Conservation (phyloP, 2,329 filamentous ascomycete genomes). For the Clonostachys byssicola region DNA sequence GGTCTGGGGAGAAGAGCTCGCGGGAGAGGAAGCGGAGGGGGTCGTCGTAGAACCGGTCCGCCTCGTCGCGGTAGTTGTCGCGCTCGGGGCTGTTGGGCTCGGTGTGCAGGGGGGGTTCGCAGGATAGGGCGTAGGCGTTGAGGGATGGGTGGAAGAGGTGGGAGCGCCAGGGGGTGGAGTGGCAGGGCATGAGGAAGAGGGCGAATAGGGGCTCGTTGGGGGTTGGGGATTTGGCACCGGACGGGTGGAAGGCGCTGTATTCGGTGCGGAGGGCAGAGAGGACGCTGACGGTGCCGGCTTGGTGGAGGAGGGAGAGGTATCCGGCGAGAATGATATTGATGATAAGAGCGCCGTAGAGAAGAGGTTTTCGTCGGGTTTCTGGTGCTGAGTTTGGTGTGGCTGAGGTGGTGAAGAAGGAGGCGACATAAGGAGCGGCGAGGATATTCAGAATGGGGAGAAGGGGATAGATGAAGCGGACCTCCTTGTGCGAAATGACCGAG, state of each 20-base stretch:
- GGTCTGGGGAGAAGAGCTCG: slow-evolving; percentile 37
- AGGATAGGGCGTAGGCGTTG: slow-evolving; percentile 79
- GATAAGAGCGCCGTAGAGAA: slow-evolving; percentile 55
- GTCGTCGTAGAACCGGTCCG: slow-evolving; percentile 83
- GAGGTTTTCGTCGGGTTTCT: slow-evolving; percentile 43
- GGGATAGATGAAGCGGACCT: slow-evolving; percentile 95
- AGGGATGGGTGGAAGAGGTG: slow-evolving; percentile 75
- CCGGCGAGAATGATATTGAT: slow-evolving; percentile 67
- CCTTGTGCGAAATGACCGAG: slow-evolving; percentile 87
- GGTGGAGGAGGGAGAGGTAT: slow-evolving; percentile 75
- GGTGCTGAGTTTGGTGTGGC: slow-evolving; percentile 17
- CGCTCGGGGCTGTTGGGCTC: slow-evolving; percentile 56
- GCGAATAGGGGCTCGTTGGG: slow-evolving; percentile 49
- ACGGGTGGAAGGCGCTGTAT: slow-evolving; percentile 56
- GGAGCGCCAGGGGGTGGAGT: slow-evolving; percentile 92
- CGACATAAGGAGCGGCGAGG: slow-evolving; percentile 65
- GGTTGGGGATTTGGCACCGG: slow-evolving; percentile 10
- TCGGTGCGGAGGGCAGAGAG: slow-evolving; percentile 71
- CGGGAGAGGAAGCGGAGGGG: slow-evolving; percentile 46
- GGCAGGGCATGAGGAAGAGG: slow-evolving; percentile 91
- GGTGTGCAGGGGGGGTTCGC: slow-evolving; percentile 78
- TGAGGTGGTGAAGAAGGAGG: slow-evolving; percentile 55
- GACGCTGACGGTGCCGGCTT: slow-evolving; percentile 73
- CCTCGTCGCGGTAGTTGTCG: slow-evolving; percentile 75
- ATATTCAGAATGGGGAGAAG: slow-evolving; percentile 83